Percentiles rank a stretch among this genome's conserved stretches.
phyloP scores from a whole-genome alignment of 495 filamentous ascomycete genomes.

The Aspergillus bertholletiae region DNA sequence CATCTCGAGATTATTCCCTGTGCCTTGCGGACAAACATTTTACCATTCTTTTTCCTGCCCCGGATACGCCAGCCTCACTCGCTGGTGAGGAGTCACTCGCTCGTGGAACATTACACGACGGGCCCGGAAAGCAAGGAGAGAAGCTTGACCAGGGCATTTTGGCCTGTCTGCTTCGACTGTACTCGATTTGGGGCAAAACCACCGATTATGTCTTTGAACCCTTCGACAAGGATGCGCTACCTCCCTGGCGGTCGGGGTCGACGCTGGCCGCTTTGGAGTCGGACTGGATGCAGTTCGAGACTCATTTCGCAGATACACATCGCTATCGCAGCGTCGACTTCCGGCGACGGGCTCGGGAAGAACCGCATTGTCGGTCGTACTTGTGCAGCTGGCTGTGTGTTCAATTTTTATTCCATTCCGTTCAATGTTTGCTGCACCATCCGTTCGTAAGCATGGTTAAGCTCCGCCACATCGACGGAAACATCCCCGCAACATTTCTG shows the following conservation, averaged over 20 bases:
- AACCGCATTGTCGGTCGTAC: conserved; percentile 19
- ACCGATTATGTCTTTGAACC: conserved; percentile 28
- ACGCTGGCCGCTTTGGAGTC: conserved; percentile 25
- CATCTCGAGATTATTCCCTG: conserved; percentile 23
- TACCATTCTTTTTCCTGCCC: conserved; percentile 18
- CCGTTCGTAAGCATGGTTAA: conserved; percentile 31
- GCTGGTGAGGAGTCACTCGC: not conserved
- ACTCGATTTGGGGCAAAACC: conserved; percentile 26
- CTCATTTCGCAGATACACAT: conserved; percentile 24
- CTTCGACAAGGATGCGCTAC: conserved; percentile 9
- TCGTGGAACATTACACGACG: conserved; percentile 16
- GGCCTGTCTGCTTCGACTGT: conserved; percentile 21
- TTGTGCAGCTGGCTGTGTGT: conserved; percentile 27
- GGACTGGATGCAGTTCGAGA: conserved; percentile 31
- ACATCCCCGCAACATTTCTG: conserved; percentile 26
- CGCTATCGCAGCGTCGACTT: conserved; percentile 29
- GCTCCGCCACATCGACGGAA: conserved; percentile 23
- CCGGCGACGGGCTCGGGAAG: conserved; percentile 21
- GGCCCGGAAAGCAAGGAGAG: conserved; percentile 16
- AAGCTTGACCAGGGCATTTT: conserved; percentile 23
- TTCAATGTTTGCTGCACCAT: conserved; percentile 26
- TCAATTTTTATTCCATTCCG: conserved; percentile 28
- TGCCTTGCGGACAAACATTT: conserved; percentile 28
- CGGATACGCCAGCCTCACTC: not conserved
- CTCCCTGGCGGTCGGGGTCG: conserved; percentile 28